Conservation (phyloP, 192 early-diverging fungal genomes). For the Coemansia sp. region DNA sequence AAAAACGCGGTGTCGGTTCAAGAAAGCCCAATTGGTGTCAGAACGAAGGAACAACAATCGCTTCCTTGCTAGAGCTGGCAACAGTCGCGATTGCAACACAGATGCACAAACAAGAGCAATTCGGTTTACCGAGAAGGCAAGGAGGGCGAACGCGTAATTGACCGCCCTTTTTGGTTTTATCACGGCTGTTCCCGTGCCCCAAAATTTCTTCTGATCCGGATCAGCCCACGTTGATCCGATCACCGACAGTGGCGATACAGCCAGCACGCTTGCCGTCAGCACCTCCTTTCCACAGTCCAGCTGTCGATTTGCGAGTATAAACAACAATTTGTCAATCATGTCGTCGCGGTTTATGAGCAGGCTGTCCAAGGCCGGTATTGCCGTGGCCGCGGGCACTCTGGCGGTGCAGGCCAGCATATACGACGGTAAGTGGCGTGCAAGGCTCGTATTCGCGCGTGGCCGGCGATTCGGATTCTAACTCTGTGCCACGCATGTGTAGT, state of each 20-base stretch:
- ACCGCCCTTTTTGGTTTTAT: too few relatives aligned
- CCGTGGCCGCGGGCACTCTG: conserved; percentile 63
- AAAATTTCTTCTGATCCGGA: not conserved
- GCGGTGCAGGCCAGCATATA: conserved; percentile 84
- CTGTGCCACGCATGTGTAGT: conserved; percentile 57
- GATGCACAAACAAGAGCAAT: not conserved
- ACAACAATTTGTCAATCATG: conserved; percentile 10
- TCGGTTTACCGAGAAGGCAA: not conserved
- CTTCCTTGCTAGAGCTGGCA: not conserved
- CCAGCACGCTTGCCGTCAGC: not conserved
- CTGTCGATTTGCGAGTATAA: not conserved
- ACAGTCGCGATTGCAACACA: not conserved
- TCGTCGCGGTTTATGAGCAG: conserved; percentile 51
- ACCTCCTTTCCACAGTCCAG: not conserved
- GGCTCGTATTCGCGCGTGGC: not conserved
- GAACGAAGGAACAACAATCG: not conserved
- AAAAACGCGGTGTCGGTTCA: not conserved
- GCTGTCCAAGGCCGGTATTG: conserved; percentile 78
- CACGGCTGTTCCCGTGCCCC: too few relatives aligned
- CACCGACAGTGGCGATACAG: not conserved
- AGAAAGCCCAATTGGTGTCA: not conserved
- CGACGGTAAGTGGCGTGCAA: conserved; percentile 65
- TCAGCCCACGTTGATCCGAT: not conserved
- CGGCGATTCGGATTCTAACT: not conserved
- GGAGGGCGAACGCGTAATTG: not conserved